Evolutionary conservation across 2,329 filamentous ascomycete species (phyloP), one percentile per base, ranked within the genome.

Genomic region (Aphanocladium album): DNA sequence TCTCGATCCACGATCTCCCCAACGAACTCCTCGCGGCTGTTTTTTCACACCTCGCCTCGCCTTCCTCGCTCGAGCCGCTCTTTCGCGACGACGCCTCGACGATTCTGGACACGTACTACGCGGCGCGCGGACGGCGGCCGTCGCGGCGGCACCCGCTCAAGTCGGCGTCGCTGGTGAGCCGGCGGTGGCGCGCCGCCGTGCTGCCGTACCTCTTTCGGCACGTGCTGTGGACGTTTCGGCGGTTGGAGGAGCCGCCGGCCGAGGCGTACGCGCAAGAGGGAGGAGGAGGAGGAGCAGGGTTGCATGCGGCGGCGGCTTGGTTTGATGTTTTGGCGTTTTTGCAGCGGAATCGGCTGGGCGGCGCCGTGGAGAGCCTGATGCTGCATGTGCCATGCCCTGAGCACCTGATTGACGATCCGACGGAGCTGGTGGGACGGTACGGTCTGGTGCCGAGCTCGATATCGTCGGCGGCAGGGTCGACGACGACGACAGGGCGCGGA

Each of bases 21-120:
- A 83, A 82, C 63, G 87, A 90, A 73, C 73, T 89, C 50, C 72
- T 88, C 23, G 70, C 80, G 57, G 76, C 82, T 3, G 80, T 89
- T 64, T 77, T 89, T 65, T 73, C 71, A n/a, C 80, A 79, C 66
- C 75, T 89, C 51, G 79, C 82, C 65, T 67, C 67, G 0, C 69
- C 76, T 2, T 77, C 82, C 11, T 80, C 81, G 14, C 84, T 85
- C 0, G 71, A 77, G 47, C 67, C 66, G 43, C 74, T 75, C 17
- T 71, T 86, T 23, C 76, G 80, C 60, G 75, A 83, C 12, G 70
- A 72, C 23, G 56, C 77, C 80, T 64, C 85, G 81, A 27, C 75
- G 62, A 67, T 67, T 71, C 70, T 62, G 64, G 68, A 63, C 72
- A 68, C 64, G 84, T n/a, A 74, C 76, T 64, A 68, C 52, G 74